Base-by-base conservation (phyloP, 1,139 yeast genomes). In the Saccharomyces hybrid region DNA sequence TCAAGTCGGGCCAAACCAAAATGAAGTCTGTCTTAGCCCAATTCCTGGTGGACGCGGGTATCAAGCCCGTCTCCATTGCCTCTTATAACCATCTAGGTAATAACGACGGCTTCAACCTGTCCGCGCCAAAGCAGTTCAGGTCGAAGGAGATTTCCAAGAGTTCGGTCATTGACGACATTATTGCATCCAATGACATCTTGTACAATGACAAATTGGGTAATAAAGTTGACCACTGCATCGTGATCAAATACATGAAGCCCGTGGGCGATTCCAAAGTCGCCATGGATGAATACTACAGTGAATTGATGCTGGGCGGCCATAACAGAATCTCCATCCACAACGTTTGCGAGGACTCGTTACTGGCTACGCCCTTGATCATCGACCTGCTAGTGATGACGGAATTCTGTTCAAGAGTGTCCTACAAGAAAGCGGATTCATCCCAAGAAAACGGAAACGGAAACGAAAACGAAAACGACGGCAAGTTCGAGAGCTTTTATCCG, bases 251-350 rank as follows among this genome's bases (percentile, higher is more conserved):
- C 73, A 76, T 91, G 69, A 87, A 88, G 58, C 97, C 97, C 8
- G 97, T 91, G 55, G 96, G 96, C 50, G 98, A 91, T 73, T 84
- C 95, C 63, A 91, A 91, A 79, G 96, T 91, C 60, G 98, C 98
- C 54, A 91, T 91, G 97, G 98, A 91, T 73, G 97, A 91, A 77
- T 91, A 91, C 75, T 89, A 90, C 77, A 86, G 95, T 58, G 97
- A 91, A 74, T 83, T 91, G 71, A 90, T 91, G 97, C 81, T 91
- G 67, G 98, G 98, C 59, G 98, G 98, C 51, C 97, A 90, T 76
- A 91, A 90, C 77, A 86, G 93, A 71, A 87, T 91, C 62, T 84
- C 95, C 55, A 86, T 91, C 69, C 96, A 90, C 76, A 91, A 91
- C 70, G 96, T 91, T 47, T 91, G 98, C 74, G 98, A 91, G 75